Base-by-base conservation (phyloP, 139 green algal species). In the Chlamydomonas sphaeroides region DNA sequence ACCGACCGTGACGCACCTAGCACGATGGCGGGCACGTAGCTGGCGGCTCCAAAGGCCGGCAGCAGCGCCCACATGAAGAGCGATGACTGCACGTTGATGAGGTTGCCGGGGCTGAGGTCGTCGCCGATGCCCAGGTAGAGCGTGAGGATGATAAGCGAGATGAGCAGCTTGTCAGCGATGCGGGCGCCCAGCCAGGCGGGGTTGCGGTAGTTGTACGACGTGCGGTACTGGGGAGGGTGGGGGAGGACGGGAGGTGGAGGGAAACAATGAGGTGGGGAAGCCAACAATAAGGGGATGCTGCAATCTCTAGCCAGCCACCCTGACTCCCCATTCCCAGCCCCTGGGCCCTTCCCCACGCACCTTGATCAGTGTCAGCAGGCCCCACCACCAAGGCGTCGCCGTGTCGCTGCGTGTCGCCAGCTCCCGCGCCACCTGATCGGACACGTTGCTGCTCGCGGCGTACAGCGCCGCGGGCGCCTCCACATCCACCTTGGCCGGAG, bases 1-100 rank as follows among this genome's bases (percentile, higher is more conserved):
- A 53, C 10, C 11, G 10, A 53, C 11, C 45, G 10, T 53, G 45
- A 76, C 86, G 83, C 35, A 98, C 76, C 63, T 23, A 82, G 63
- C 0, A 96, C 88, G 17, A 98, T 86, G 15, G 87, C 75, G 8
- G 94, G 95, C 38, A 97, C 88, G 85, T 97, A 98, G 35, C 90
- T 75, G 5, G 91, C 88, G 21, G 94, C 93, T 21, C 90, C 90
- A 83, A 94, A 97, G n/a, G 92, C 90, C 11, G 94, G 92, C 78
- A 97, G 80, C 30, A 85, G 87, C 68, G 79, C 73, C 86, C 84
- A 94, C 90, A 97, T 96, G 90, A 96, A 98, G 65, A 96, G 87
- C 59, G 96, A 83, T 36, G 90, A 88, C 0, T 80, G 62, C 42
- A 97, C 93, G 89, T 96, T 96, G 74, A 91, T 87, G 59, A 91